Base-by-base conservation (phyloP, 805 yeast species). In the Torulaspora delbrueckii region DNA sequence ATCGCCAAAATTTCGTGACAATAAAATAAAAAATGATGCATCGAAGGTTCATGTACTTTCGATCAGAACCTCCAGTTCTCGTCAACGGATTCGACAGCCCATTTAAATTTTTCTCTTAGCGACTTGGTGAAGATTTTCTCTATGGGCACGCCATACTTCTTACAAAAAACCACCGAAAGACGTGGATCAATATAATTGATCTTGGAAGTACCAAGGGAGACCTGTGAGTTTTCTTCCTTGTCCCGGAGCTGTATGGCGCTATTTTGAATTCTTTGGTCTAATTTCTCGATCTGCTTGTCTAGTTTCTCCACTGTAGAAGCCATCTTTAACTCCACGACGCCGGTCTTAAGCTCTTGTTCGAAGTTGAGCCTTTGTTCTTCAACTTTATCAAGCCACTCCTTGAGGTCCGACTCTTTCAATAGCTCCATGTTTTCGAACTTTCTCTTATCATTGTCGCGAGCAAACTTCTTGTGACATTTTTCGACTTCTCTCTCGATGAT, bases 161-260 rank as follows among this genome's bases (percentile, higher is more conserved):
- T 90, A 42, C 95, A 78, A 60, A 89, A 91, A 76, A 86, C 81
- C 19, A 88, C 96, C 0, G 95, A 81, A 55, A 91, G 71, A 53
- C 98, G 75, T 22, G 98, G 98, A 66, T 91, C 98, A 49, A 91
- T 91, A 72, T 91, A 91, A 66, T 91, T 91, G 75, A 86, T 80
- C 71, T 91, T 91, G 22, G 96, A 86, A 0, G 98, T 91, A 38
- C 96, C 89, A 54, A 91, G 71, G 0, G 97, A 90, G 23, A 91
- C 97, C 54, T 86, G 86, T 0, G 96, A 86, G 63, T 90, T 90
- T 62, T 89, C 97, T 63, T 91, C 96, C 65, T 86, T 89, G 63
- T 90, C 97, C 65, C 88, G 84, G 62, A 88, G 73, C 62, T 86
- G 95, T 50, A 88, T 71, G 8, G 78, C 69, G 1, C 86, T 81